Percentiles rank a stretch among this genome's conserved stretches.
These are phyloP conservation scores for Chytriomyces sp. DNA, from an alignment of 192 early-diverging fungal species.

Conservation along the genomic window DNA sequence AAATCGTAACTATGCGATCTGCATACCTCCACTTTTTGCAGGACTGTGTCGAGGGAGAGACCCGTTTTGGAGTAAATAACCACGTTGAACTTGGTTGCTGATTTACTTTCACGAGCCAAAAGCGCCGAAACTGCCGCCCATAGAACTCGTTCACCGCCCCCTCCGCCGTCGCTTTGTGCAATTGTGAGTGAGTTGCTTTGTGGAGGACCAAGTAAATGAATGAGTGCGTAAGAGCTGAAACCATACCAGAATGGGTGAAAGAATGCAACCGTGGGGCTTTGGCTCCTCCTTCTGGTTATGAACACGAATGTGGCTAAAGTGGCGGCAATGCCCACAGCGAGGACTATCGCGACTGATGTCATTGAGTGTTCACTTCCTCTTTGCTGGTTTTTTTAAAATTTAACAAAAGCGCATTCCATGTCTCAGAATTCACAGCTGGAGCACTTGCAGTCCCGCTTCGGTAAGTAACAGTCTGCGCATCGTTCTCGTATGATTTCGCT, in stretches of 20 bases:
- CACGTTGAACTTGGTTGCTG: conserved; percentile 68
- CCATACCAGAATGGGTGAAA: conserved; percentile 91
- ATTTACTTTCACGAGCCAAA: conserved; percentile 49
- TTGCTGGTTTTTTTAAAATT: too few relatives aligned
- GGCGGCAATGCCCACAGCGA: not conserved
- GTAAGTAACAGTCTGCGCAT: not conserved
- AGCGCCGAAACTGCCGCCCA: conserved; percentile 88
- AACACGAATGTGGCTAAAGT: not conserved
- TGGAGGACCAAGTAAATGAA: not conserved
- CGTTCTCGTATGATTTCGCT: not conserved
- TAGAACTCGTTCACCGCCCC: conserved; percentile 95
- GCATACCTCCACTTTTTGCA: conserved; percentile 67
- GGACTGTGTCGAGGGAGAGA: conserved; percentile 57
- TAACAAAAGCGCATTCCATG: not conserved
- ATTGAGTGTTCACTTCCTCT: too few relatives aligned
- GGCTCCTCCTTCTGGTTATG: not conserved
- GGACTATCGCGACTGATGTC: too few relatives aligned
- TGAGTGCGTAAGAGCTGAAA: not conserved
- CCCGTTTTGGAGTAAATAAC: conserved; percentile 85
- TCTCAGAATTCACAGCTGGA: conserved; percentile 15
- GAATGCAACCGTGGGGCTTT: conserved; percentile 54
- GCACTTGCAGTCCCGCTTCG: conserved; percentile 18
- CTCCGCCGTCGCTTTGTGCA: conserved; percentile 73
- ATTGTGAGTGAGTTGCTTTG: too few relatives aligned
- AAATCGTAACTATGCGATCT: not conserved